These are phyloP conservation scores for Trypanosoma boissoni DNA, from an alignment of 208 protist genomes.

Conservation along the genomic window DNA sequence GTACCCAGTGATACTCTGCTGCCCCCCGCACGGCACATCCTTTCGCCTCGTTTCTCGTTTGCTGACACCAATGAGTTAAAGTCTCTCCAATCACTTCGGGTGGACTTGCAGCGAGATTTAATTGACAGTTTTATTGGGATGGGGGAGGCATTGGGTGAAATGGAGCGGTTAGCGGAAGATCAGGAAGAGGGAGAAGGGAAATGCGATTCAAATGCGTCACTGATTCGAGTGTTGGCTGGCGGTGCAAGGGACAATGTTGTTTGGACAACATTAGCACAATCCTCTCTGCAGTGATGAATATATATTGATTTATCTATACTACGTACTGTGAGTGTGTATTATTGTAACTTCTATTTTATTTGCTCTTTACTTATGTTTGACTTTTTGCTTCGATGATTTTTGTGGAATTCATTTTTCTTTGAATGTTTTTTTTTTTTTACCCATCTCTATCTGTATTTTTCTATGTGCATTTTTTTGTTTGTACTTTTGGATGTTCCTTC, in stretches of 20 bases:
- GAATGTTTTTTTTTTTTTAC: not conserved
- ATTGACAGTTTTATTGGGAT: conserved; percentile 16
- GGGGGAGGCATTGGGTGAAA: conserved; percentile 13
- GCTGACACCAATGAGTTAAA: conserved; percentile 54
- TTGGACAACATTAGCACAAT: conserved; percentile 13
- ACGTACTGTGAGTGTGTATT: too few species aligned
- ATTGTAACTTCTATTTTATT: too few species aligned
- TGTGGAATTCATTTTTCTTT: not conserved
- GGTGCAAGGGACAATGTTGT: not conserved
- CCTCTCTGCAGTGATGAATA: not conserved
- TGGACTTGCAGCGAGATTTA: conserved; percentile 46
- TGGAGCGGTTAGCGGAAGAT: not conserved
- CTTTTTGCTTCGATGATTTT: not conserved
- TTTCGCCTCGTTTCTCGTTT: conserved; percentile 71
- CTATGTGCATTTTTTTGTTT: not conserved
- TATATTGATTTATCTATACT: too few species aligned
- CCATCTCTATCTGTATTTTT: not conserved
- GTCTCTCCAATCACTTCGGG: conserved; percentile 42
- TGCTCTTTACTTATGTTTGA: not conserved
- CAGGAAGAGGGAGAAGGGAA: not conserved
- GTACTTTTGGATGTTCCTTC: not conserved
- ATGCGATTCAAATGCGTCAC: not conserved
- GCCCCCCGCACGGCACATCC: conserved; percentile 57
- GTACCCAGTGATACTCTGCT: conserved; percentile 35
- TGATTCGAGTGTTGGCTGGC: conserved; percentile 4